Evolutionary conservation across 202 grass and related monocot species (phyloP).

Genomic region (Schoenoplectus tabernaemontani): DNA sequence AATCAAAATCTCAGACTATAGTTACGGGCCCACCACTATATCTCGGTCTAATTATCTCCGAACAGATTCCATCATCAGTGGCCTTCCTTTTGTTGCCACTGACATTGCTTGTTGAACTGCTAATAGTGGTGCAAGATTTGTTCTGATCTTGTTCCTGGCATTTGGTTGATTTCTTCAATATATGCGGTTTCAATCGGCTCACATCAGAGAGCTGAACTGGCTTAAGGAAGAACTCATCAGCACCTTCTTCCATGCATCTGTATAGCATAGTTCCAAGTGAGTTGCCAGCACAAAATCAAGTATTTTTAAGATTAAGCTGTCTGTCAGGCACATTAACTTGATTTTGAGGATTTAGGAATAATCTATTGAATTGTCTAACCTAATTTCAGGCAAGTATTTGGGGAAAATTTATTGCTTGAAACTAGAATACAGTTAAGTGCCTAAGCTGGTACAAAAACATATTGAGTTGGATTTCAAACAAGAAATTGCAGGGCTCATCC

Average conservation of each 20-base stretch:
- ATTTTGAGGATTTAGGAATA: background rate
- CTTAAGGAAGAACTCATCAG: constrained; percentile 79
- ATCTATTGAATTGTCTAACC: background rate
- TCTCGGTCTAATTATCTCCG: constrained; percentile 37
- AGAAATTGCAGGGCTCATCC: background rate
- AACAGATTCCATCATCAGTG: constrained; percentile 34
- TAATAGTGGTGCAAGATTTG: constrained; percentile 12
- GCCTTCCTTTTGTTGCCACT: constrained; percentile 47
- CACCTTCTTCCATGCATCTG: constrained; percentile 93
- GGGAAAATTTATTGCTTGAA: background rate
- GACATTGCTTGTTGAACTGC: constrained; percentile 20
- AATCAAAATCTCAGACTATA: constrained; percentile 29
- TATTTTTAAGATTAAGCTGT: background rate
- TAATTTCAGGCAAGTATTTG: background rate
- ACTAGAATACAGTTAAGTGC: background rate
- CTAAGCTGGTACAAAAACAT: background rate
- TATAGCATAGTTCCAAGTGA: background rate
- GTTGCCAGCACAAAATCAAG: background rate
- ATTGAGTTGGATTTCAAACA: background rate
- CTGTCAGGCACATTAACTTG: background rate
- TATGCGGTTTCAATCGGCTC: constrained; percentile 50
- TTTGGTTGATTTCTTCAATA: constrained; percentile 41
- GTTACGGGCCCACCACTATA: constrained; percentile 16
- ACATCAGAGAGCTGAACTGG: constrained; percentile 66
- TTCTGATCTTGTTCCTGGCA: constrained; percentile 31